These are phyloP conservation scores for Mycena filopes DNA, from an alignment of 768 basidiomycete species.

Conservation along the genomic window DNA sequence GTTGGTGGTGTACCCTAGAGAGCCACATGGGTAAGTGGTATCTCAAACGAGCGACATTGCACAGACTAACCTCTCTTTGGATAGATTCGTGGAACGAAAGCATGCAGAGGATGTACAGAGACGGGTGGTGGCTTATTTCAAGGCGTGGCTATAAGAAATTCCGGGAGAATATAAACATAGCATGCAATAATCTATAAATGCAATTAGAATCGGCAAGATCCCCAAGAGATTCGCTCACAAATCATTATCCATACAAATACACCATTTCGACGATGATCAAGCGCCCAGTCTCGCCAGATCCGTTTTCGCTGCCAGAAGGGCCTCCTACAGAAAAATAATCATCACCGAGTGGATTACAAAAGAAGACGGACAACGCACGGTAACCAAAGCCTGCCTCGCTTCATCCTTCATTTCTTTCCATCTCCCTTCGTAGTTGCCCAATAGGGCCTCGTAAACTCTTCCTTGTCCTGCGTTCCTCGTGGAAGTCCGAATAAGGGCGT, in stretches of 20 bases:
- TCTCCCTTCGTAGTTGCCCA: slow-evolving; percentile 68
- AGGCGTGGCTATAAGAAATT: slow-evolving; percentile 37
- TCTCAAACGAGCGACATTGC: not conserved
- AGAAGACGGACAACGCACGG: slow-evolving; percentile 48
- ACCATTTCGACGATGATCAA: not conserved
- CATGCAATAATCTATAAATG: slow-evolving; percentile 10
- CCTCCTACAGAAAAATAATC: slow-evolving; percentile 49
- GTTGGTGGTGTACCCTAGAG: slow-evolving; percentile 47
- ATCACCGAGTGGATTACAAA: not conserved
- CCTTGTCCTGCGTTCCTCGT: slow-evolving; percentile 59
- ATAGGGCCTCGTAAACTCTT: slow-evolving; percentile 63
- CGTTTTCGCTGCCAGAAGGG: slow-evolving; percentile 63
- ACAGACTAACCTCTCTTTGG: slow-evolving; percentile 1
- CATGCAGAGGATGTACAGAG: slow-evolving; percentile 46
- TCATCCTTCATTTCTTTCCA: slow-evolving; percentile 82
- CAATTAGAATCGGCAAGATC: slow-evolving; percentile 2
- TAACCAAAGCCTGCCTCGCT: slow-evolving; percentile 68
- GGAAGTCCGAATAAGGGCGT: slow-evolving; percentile 66
- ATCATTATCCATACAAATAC: not conserved
- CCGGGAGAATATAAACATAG: slow-evolving; percentile 20
- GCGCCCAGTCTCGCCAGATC: slow-evolving; percentile 57
- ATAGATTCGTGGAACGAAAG: slow-evolving; percentile 45
- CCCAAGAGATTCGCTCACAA: not conserved
- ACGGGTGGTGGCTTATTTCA: slow-evolving; percentile 41
- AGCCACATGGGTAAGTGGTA: slow-evolving; percentile 46